Conservation (phyloP, 176 grass and related monocot genomes). For the Oryza punctata region DNA sequence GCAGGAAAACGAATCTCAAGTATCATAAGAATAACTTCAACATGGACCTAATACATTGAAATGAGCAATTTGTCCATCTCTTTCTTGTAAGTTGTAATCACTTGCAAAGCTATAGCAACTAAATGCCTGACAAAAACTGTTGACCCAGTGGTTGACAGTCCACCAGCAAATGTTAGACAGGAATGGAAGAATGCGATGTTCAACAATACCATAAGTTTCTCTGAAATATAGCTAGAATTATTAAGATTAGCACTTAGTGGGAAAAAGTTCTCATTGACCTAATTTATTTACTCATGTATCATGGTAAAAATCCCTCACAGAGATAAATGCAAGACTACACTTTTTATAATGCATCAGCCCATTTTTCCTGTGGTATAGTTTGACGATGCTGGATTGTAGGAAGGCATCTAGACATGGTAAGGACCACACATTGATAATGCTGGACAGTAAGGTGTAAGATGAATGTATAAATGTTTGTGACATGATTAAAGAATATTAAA, state of each 20-base stretch:
- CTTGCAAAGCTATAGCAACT: conserved; percentile 32
- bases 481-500: neutral
- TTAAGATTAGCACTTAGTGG: neutral
- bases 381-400: conserved; percentile 6
- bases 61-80: neutral
- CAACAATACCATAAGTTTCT: neutral
- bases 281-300: neutral
- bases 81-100: conserved; percentile 1
- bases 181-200: neutral
- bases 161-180: conserved; percentile 33
- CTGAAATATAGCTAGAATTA: conserved; percentile 9
- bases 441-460: neutral
- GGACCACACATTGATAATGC: conserved; percentile 1
- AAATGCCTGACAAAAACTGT: conserved; percentile 38
- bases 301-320: neutral
- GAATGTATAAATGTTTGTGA: neutral
- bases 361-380: conserved; percentile 8
- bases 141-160: conserved; percentile 37
- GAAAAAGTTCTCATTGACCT: neutral
- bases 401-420: neutral
- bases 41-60: conserved; percentile 8
- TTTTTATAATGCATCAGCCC: conserved; percentile 7
- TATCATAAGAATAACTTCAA: neutral
- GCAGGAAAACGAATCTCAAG: neutral
- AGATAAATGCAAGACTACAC: neutral